These are phyloP conservation scores for Venturia pyrina DNA, from an alignment of 2,329 filamentous ascomycete genomes.

Conservation along the genomic window DNA sequence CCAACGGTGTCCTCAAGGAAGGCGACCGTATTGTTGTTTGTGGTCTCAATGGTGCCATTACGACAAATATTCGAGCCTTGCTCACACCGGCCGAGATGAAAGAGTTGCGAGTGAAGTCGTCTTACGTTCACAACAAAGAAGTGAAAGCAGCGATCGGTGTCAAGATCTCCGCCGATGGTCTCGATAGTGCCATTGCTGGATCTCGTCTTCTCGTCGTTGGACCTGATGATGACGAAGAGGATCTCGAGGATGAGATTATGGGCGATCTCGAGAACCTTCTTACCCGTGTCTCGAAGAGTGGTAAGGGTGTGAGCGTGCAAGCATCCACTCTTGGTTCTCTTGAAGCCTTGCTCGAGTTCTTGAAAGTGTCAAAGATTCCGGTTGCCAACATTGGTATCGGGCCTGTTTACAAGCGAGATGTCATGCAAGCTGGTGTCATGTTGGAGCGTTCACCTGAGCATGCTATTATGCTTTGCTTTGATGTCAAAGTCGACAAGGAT, in stretches of 20 bases:
- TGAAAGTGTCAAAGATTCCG: constrained; percentile 91
- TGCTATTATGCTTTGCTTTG: constrained; percentile 99
- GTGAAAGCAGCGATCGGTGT: constrained; percentile 97
- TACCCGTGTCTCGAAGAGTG: constrained; percentile 81
- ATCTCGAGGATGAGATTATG: constrained; percentile 94
- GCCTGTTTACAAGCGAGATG: constrained; percentile 94
- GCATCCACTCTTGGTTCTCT: constrained; percentile 95
- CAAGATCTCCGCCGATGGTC: constrained; percentile 93
- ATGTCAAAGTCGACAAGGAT: constrained; percentile 98
- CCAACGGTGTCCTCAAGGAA: constrained; percentile 89
- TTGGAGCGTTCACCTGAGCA: constrained; percentile 89
- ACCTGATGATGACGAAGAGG: constrained; percentile 91
- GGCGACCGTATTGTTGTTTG: constrained; percentile 92
- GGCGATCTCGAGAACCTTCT: constrained; percentile 85
- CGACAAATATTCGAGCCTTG: constrained; percentile 88
- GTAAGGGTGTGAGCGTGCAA: constrained; percentile 92
- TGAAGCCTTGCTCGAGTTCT: constrained; percentile 91
- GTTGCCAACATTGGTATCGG: constrained; percentile 96
- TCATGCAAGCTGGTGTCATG: constrained; percentile 91
- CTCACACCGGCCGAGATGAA: constrained; percentile 88
- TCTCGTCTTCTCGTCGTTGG: constrained; percentile 91
- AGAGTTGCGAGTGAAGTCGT: constrained; percentile 88
- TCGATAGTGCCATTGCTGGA: constrained; percentile 92
- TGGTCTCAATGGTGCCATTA: constrained; percentile 91
- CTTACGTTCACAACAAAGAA: constrained; percentile 98